These are phyloP conservation scores for Avena eriantha DNA, from an alignment of 176 grass and related monocot species.

Conservation along the genomic window DNA sequence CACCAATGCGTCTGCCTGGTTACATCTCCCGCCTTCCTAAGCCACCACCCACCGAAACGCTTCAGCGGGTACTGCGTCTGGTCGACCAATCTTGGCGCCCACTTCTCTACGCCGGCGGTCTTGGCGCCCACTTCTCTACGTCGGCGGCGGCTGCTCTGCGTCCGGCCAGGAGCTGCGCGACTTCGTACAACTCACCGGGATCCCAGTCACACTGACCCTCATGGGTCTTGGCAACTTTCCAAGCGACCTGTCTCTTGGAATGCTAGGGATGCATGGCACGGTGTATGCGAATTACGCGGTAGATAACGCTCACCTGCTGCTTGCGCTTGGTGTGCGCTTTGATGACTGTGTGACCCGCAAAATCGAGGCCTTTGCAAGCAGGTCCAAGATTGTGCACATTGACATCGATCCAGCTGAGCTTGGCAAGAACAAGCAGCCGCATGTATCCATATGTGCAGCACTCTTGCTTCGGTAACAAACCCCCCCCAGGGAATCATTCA, in stretches of 20 bases:
- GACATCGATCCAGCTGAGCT: constrained; percentile 99
- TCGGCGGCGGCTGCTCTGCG: constrained; percentile 82
- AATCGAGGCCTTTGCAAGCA: constrained; percentile 93
- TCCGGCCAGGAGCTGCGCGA: constrained; percentile 73
- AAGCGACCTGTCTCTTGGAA: constrained; percentile 70
- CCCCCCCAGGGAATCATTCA: too few species aligned
- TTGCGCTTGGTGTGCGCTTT: constrained; percentile 94
- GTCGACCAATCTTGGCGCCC: constrained; percentile 76
- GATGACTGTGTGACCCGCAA: constrained; percentile 95
- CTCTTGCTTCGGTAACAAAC: too few species aligned
- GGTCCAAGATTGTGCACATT: constrained; percentile 96
- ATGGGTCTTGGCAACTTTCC: constrained; percentile 98
- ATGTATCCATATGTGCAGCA: constrained; percentile 89
- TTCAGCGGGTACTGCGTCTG: constrained; percentile 82
- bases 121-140: constrained; percentile 81
- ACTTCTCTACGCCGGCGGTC: constrained; percentile 91
- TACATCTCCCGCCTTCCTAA: constrained; percentile 88
- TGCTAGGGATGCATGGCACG: constrained; percentile 98
- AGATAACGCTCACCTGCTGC: constrained; percentile 89
- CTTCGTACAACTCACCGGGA: constrained; percentile 78
- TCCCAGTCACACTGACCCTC: constrained; percentile 88
- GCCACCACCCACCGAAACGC: constrained; percentile 51
- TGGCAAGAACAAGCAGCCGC: constrained; percentile 98
- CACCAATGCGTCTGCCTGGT: constrained; percentile 61
- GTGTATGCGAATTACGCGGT: constrained; percentile 94